Evolutionary conservation across 1,284 basidiomycete species (phyloP).

Genomic region (Irpex rosettiformis): DNA sequence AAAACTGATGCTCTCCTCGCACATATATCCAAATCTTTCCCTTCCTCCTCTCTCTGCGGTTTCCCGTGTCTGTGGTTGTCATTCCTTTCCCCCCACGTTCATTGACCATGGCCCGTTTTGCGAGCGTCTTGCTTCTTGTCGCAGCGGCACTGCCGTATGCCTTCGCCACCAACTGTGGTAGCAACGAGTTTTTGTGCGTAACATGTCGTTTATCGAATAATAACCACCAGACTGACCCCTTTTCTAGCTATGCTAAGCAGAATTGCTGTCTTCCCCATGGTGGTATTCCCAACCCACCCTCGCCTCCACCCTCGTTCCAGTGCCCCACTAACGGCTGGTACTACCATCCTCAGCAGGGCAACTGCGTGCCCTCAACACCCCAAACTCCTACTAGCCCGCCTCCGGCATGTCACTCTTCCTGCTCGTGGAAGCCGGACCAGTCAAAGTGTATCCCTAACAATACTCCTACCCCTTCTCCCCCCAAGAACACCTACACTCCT

Average conservation of each 20-base stretch:
- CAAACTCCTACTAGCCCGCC: constrained; percentile 32
- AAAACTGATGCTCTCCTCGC: background rate
- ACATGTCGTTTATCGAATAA: background rate
- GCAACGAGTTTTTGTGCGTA: constrained; percentile 9
- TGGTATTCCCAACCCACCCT: constrained; percentile 38
- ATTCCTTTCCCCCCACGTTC: constrained; percentile 25
- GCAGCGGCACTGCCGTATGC: constrained; percentile 27
- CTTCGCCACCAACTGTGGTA: constrained; percentile 18
- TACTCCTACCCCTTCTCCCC: background rate
- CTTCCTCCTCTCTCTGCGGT: background rate
- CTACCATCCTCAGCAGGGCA: constrained; percentile 36
- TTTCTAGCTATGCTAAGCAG: constrained; percentile 39
- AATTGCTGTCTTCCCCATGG: constrained; percentile 49
- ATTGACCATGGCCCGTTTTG: constrained; percentile 29
- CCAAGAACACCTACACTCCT: background rate
- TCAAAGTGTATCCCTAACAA: background rate
- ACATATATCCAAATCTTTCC: background rate
- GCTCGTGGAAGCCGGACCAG: constrained; percentile 49
- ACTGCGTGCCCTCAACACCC: constrained; percentile 42
- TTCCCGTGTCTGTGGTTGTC: constrained; percentile 16
- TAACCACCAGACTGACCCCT: background rate
- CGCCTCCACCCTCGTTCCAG: constrained; percentile 43
- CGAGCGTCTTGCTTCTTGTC: constrained; percentile 25
- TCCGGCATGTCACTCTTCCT: constrained; percentile 47
- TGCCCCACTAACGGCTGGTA: constrained; percentile 36